phyloP scores from a whole-genome alignment of 495 filamentous ascomycete species.

The Xylaria flabelliformis region DNA sequence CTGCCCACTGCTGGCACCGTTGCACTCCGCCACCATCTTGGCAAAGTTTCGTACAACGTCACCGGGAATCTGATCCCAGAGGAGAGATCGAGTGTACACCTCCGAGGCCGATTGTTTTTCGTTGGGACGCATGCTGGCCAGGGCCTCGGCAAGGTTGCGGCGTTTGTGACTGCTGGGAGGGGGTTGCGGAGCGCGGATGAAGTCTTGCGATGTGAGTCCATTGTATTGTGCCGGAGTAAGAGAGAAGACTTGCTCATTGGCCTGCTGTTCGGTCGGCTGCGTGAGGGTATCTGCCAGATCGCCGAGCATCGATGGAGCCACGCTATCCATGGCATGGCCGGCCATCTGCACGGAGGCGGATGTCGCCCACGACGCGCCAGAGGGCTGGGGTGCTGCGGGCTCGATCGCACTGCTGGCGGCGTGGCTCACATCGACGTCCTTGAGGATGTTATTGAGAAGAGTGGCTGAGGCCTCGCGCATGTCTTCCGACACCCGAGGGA shows the following conservation, averaged over 20 bases:
- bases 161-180: constrained; percentile 61
- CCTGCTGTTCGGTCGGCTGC: constrained; percentile 80
- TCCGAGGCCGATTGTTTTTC: constrained; percentile 75
- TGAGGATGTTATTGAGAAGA: constrained; percentile 86
- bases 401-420: constrained; percentile 51
- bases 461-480: constrained; percentile 90
- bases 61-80: constrained; percentile 91
- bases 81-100: constrained; percentile 88
- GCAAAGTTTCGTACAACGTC: constrained; percentile 94
- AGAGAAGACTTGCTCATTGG: constrained; percentile 87
- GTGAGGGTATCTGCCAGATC: constrained; percentile 76
- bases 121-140: constrained; percentile 76
- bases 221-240: constrained; percentile 90
- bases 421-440: constrained; percentile 71
- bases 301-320: constrained; percentile 70
- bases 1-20: constrained; percentile 39
- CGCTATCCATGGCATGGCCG: constrained; percentile 57
- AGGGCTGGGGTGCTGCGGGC: constrained; percentile 57
- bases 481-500: constrained; percentile 90
- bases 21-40: constrained; percentile 76
- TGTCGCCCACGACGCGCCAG: constrained; percentile 57
- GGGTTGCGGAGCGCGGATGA: constrained; percentile 58
- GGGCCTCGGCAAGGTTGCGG: constrained; percentile 80
- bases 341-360: constrained; percentile 57
- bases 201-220: constrained; percentile 75